A percentile compares a stretch with the other conserved stretches of the same genome.
Evolutionary conservation across 495 filamentous ascomycete species (phyloP).

Genomic region (Penicillium verhagenii): DNA sequence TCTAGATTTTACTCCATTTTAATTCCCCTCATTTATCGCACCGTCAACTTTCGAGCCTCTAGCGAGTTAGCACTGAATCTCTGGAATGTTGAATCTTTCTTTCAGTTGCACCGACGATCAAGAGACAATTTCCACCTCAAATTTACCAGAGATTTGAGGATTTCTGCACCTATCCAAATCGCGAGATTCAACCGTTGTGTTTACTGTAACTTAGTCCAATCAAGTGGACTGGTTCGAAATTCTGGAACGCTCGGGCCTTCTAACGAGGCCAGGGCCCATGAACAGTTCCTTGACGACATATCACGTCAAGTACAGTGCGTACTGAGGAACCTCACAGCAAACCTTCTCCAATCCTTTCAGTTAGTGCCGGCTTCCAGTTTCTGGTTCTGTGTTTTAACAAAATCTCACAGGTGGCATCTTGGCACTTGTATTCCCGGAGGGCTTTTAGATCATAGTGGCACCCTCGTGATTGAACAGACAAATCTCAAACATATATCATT

Average conservation of each 20-base stretch:
- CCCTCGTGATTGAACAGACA: constrained; percentile 3
- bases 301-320: constrained; percentile 3
- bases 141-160: neutral
- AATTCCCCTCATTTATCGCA: constrained; percentile 2
- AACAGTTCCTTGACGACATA: constrained; percentile 12
- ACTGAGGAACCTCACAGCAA: neutral
- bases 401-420: constrained; percentile 10
- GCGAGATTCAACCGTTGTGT: constrained; percentile 12
- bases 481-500: constrained; percentile 4
- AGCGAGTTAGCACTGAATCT: constrained; percentile 14
- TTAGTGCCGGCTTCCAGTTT: neutral
- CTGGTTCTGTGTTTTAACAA: neutral
- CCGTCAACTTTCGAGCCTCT: constrained; percentile 1
- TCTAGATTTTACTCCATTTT: constrained; percentile 2
- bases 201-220: constrained; percentile 6
- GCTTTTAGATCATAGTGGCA: constrained; percentile 10
- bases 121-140: neutral
- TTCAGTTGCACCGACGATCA: neutral
- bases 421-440: constrained; percentile 14
- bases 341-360: constrained; percentile 8
- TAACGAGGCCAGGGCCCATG: constrained; percentile 10
- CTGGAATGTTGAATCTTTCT: constrained; percentile 8
- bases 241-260: neutral
- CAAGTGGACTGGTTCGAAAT: neutral
- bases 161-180: constrained; percentile 10